Conservation (phyloP, 805 yeast genomes). For the Kuraishia borneana region DNA sequence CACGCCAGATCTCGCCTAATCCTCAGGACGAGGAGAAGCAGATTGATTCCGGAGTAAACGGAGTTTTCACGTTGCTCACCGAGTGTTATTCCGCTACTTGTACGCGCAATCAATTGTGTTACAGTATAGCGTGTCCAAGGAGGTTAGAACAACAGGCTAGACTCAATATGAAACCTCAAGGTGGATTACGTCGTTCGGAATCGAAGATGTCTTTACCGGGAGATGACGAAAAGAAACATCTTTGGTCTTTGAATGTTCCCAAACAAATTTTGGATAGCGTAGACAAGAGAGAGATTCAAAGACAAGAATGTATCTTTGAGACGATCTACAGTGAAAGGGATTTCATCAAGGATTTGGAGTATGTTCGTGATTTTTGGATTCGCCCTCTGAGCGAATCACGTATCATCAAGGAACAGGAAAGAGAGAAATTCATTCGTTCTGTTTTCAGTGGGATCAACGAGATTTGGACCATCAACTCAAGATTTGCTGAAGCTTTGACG, state of each 20-base stretch:
- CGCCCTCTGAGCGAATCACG: constrained; percentile 80
- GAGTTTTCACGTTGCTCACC: constrained; percentile 85
- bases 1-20: constrained; percentile 1
- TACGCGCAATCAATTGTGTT: constrained; percentile 77
- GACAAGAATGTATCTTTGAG: constrained; percentile 94
- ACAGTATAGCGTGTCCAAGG: constrained; percentile 93
- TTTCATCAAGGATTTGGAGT: constrained; percentile 89
- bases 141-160: constrained; percentile 93
- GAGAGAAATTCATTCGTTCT: constrained; percentile 84
- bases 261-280: constrained; percentile 64
- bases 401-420: constrained; percentile 77
- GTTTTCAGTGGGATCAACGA: constrained; percentile 88
- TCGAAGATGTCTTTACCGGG: constrained; percentile 59
- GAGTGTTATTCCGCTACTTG: constrained; percentile 98
- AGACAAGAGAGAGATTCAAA: constrained; percentile 75
- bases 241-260: constrained; percentile 92
- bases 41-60: constrained; percentile 42
- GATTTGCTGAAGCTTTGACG: constrained; percentile 81
- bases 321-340: constrained; percentile 90
- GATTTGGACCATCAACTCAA: constrained; percentile 70
- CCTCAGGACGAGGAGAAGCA: neutral
- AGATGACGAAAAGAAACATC: constrained; percentile 69
- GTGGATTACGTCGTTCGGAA: constrained; percentile 71
- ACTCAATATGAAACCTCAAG: constrained; percentile 76
- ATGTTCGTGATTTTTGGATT: constrained; percentile 87